phyloP scores from a whole-genome alignment of 2,329 filamentous ascomycete species.

The Colletotrichum abscissum region DNA sequence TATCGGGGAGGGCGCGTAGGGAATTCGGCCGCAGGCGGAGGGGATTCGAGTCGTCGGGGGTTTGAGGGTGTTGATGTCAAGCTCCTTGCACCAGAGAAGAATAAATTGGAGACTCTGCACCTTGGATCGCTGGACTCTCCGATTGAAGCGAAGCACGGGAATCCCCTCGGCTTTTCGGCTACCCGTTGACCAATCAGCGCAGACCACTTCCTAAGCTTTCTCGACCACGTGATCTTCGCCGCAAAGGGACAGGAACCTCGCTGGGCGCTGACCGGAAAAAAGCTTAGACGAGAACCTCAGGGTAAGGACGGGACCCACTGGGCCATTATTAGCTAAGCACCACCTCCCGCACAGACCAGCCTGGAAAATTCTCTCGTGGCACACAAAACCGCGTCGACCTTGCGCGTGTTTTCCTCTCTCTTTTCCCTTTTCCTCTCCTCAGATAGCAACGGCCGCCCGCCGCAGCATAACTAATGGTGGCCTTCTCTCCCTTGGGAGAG shows the following conservation, averaged over 20 bases:
- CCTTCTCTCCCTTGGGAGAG: background rate
- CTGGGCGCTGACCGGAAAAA: background rate
- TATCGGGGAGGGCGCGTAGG: background rate
- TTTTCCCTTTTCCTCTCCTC: slow-evolving; percentile 26
- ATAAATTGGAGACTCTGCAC: slow-evolving; percentile 19
- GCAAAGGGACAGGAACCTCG: background rate
- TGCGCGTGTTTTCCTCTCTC: slow-evolving; percentile 3
- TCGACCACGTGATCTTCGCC: slow-evolving; percentile 15
- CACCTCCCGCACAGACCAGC: slow-evolving; percentile 2
- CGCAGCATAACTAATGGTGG: slow-evolving; percentile 37
- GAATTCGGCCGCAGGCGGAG: slow-evolving; percentile 32
- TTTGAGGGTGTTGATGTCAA: slow-evolving; percentile 35
- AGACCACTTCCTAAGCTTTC: slow-evolving; percentile 50
- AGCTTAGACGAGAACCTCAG: background rate
- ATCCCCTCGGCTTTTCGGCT: slow-evolving; percentile 57
- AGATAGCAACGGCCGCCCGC: slow-evolving; percentile 36
- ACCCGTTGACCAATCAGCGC: slow-evolving; percentile 51
- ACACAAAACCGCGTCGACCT: slow-evolving; percentile 21
- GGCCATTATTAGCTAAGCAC: background rate
- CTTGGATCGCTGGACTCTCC: slow-evolving; percentile 5
- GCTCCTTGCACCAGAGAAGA: slow-evolving; percentile 5
- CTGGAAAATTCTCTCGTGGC: slow-evolving; percentile 7
- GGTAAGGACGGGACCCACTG: background rate
- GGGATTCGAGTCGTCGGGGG: slow-evolving; percentile 36
- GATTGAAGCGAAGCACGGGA: slow-evolving; percentile 21